These are phyloP conservation scores for Fraxinus pennsylvanica DNA, from an alignment of 257 asterid genomes.

Conservation along the genomic window DNA sequence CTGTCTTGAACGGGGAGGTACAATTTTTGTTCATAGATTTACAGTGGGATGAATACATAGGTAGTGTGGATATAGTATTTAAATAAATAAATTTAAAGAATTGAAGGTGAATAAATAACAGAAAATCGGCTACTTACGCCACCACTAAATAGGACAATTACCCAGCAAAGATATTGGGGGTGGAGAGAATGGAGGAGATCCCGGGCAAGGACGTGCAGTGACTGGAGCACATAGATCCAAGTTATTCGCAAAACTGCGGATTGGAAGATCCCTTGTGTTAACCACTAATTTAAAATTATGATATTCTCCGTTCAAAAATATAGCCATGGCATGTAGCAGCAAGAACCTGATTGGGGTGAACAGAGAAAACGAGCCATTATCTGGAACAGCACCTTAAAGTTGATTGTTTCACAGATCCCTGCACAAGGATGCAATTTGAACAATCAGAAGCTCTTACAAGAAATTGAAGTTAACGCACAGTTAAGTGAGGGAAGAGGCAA, in stretches of 20 bases:
- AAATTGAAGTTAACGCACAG: background rate
- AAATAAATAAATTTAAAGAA: too few species aligned
- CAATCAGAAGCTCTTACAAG: constrained; percentile 1
- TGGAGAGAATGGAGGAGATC: constrained; percentile 99
- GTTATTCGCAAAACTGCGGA: constrained; percentile 88
- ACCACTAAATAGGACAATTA: constrained; percentile 29
- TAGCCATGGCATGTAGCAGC: constrained; percentile 1
- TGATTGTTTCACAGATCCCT: constrained; percentile 93
- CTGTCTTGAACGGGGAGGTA: too few species aligned
- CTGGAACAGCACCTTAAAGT: constrained; percentile 91
- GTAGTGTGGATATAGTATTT: too few species aligned
- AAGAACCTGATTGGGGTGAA: constrained; percentile 91
- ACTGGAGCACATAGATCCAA: constrained; percentile 91
- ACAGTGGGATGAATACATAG: too few species aligned
- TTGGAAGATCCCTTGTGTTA: constrained; percentile 20
- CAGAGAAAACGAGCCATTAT: constrained; percentile 89
- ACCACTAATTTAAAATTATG: constrained; percentile 20
- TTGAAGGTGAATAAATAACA: background rate
- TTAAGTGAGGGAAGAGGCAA: background rate
- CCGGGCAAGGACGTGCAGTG: constrained; percentile 96
- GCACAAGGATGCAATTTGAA: constrained; percentile 28
- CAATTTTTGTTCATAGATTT: too few species aligned
- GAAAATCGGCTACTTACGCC: background rate
- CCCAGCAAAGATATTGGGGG: constrained; percentile 88
- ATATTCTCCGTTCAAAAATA: constrained; percentile 9